Evolutionary conservation across 1,284 basidiomycete genomes (phyloP).

Genomic region (Ceratobasidium sp.): DNA sequence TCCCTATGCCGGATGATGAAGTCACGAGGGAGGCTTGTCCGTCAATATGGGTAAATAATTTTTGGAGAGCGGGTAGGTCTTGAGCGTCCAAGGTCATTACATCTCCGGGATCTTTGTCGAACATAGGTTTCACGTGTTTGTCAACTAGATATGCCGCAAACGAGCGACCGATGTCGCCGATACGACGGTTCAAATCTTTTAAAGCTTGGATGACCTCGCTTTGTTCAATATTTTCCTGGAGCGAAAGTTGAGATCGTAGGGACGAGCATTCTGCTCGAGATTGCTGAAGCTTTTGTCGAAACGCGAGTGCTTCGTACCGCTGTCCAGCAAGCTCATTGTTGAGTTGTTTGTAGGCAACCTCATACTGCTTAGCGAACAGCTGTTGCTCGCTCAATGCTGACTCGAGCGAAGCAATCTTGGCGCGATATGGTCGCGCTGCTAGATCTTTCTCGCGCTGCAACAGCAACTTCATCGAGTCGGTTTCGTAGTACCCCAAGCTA

Average conservation of each 20-base stretch:
- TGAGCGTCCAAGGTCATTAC: background rate
- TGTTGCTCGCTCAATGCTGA: background rate
- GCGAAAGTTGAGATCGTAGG: background rate
- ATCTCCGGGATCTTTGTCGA: background rate
- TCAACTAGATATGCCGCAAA: background rate
- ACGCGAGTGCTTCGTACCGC: no score
- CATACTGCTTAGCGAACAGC: background rate
- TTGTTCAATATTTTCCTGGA: background rate
- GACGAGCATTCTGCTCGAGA: background rate
- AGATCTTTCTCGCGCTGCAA: background rate
- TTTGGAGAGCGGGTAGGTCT: background rate
- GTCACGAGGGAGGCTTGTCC: constrained; percentile 4
- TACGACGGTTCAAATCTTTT: background rate
- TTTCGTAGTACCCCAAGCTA: constrained; percentile 13
- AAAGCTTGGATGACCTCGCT: background rate
- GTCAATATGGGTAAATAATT: constrained; percentile 11
- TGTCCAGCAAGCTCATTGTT: background rate
- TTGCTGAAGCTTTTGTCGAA: constrained; percentile 4
- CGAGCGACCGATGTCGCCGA: background rate
- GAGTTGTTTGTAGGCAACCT: background rate
- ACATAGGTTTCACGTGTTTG: background rate
- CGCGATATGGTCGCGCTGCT: background rate
- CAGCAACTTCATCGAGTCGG: background rate
- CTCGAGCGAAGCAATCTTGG: background rate
- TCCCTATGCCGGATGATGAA: background rate